A percentile compares a stretch with the other conserved stretches of the same genome.
Conservation (phyloP, 257 asterid genomes). For the Lithospermum erythrorhizon region DNA sequence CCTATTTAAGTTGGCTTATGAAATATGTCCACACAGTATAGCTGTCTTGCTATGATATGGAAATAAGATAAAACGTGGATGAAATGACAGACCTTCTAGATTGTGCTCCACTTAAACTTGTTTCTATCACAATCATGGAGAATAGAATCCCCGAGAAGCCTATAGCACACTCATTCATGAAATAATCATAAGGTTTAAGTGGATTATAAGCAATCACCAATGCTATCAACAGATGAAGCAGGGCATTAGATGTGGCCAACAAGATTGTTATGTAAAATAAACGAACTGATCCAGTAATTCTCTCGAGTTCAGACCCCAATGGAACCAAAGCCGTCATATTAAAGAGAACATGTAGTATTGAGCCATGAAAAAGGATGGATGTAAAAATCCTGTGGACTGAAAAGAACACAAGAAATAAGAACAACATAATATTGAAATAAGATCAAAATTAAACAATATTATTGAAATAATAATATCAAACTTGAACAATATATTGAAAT, state of each 20-base stretch:
- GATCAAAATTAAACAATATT: background rate
- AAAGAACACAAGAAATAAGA: conserved; percentile 7
- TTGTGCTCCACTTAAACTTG: conserved; percentile 83
- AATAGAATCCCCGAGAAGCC: conserved; percentile 94
- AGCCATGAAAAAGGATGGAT: conserved; percentile 79
- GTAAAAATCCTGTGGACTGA: conserved; percentile 88
- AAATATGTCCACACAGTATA: background rate
- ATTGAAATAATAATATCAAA: too few species aligned
- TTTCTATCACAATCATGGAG: conserved; percentile 95
- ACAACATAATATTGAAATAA: background rate
- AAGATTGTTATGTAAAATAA: conserved; percentile 47
- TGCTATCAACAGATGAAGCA: conserved; percentile 63
- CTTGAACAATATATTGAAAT: background rate
- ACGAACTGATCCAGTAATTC: conserved; percentile 95
- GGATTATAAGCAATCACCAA: conserved; percentile 63
- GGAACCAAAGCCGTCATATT: conserved; percentile 97
- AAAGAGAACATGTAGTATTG: conserved; percentile 79
- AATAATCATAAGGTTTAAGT: conserved; percentile 19
- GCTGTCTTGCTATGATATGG: conserved; percentile 1
- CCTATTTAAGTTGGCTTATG: background rate
- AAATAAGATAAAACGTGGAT: conserved; percentile 7
- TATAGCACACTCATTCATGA: conserved; percentile 82
- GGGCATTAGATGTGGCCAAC: conserved; percentile 74
- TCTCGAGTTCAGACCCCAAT: conserved; percentile 95
- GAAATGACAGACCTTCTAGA: conserved; percentile 58